Conservation (phyloP, 2,329 filamentous ascomycete species). For the Chaetoscypha palmicola region DNA sequence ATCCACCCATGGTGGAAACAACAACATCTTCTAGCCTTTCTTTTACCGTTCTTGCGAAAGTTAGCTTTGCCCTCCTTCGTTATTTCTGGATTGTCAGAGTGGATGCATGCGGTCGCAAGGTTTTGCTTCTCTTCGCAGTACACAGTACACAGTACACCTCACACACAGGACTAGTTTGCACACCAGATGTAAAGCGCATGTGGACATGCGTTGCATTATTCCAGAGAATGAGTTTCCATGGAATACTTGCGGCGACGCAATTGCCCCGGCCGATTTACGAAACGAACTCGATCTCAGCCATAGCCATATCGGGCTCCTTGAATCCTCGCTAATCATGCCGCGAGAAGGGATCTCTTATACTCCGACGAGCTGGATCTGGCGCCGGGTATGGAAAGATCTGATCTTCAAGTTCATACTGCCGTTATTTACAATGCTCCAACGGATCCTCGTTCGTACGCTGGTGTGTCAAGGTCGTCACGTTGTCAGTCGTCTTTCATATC, state of each 20-base stretch:
- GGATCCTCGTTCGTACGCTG: slow-evolving; percentile 6
- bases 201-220: slow-evolving; percentile 6
- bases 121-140: no score
- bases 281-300: background rate
- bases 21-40: slow-evolving; percentile 17
- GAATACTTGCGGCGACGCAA: background rate
- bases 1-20: slow-evolving; percentile 1
- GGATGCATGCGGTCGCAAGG: background rate
- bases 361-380: slow-evolving; percentile 7
- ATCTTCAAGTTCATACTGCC: slow-evolving; percentile 1
- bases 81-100: background rate
- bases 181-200: slow-evolving; percentile 2
- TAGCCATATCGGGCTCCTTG: background rate
- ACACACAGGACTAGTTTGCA: no score
- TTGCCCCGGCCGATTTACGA: slow-evolving; percentile 5
- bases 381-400: background rate
- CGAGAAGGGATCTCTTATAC: slow-evolving; percentile 1
- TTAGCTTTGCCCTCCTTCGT: slow-evolving; percentile 6
- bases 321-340: background rate
- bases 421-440: slow-evolving; percentile 10
- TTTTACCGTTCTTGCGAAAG: slow-evolving; percentile 15
- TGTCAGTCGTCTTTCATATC: slow-evolving; percentile 11
- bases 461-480: slow-evolving; percentile 15
- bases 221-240: slow-evolving; percentile 11
- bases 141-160: no score